phyloP scores from a whole-genome alignment of 495 filamentous ascomycete genomes.

The Neurospora sp. region DNA sequence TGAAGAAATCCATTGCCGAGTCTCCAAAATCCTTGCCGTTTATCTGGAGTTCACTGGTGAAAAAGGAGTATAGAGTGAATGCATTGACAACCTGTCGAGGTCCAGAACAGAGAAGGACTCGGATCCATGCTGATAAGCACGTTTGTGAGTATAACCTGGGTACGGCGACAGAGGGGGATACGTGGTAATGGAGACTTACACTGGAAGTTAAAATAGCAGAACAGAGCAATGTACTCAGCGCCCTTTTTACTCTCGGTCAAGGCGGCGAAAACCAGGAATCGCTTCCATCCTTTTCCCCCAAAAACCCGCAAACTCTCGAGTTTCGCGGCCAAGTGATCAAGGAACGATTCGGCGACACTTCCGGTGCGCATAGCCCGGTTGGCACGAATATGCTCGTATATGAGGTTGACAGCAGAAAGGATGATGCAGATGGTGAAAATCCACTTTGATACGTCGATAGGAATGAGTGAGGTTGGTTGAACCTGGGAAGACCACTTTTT shows the following conservation, averaged over 20 bases:
- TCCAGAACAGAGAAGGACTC: slow-evolving; percentile 78
- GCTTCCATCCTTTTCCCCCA: slow-evolving; percentile 58
- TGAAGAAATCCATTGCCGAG: slow-evolving; percentile 54
- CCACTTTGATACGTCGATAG: slow-evolving; percentile 66
- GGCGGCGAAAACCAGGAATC: slow-evolving; percentile 87
- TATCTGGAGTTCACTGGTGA: slow-evolving; percentile 58
- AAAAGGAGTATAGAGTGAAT: slow-evolving; percentile 69
- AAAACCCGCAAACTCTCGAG: slow-evolving; percentile 68
- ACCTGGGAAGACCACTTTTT: slow-evolving; percentile 50
- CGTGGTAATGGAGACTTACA: slow-evolving; percentile 37
- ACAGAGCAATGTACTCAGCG: slow-evolving; percentile 81
- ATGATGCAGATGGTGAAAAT: slow-evolving; percentile 87
- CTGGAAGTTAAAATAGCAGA: slow-evolving; percentile 91
- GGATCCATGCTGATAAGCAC: slow-evolving; percentile 56
- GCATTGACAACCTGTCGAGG: slow-evolving; percentile 85
- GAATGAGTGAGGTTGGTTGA: slow-evolving; percentile 35
- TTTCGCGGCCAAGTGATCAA: slow-evolving; percentile 75
- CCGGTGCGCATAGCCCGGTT: slow-evolving; percentile 68
- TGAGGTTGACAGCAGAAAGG: slow-evolving; percentile 67
- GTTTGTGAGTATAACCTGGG: neutral
- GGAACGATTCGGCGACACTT: slow-evolving; percentile 81
- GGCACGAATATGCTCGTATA: slow-evolving; percentile 67
- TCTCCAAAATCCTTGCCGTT: slow-evolving; percentile 45
- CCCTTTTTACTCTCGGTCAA: slow-evolving; percentile 88
- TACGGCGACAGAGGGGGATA: neutral